These are phyloP conservation scores for Pseudogymnoascus sp. DNA, from an alignment of 2,329 filamentous ascomycete genomes.

Conservation along the genomic window DNA sequence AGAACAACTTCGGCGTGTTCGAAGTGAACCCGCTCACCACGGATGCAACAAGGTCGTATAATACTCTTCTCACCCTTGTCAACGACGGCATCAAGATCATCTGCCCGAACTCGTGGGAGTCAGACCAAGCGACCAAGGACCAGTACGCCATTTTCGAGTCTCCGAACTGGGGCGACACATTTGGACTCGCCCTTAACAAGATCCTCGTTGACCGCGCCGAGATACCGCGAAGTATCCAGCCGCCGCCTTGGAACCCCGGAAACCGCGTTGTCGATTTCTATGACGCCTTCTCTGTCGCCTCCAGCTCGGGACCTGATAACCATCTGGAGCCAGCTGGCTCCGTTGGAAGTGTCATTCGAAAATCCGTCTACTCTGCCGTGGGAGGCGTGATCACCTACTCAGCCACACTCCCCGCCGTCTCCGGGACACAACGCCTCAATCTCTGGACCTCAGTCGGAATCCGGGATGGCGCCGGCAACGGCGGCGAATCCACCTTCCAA, in stretches of 20 bases:
- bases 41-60: conserved; percentile 9
- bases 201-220: conserved; percentile 13
- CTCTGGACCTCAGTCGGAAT: conserved; percentile 16
- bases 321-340: conserved; percentile 12
- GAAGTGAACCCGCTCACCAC: conserved; percentile 14
- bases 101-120: conserved; percentile 16
- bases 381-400: conserved; percentile 11
- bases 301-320: conserved; percentile 11
- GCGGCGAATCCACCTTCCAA: conserved; percentile 14
- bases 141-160: conserved; percentile 15
- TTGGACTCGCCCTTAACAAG: conserved; percentile 12
- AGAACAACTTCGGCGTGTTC: conserved; percentile 14
- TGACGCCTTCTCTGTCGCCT: conserved; percentile 9
- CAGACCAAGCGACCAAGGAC: conserved; percentile 10
- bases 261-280: conserved; percentile 12
- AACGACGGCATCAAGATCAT: conserved; percentile 15
- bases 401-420: conserved; percentile 10
- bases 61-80: conserved; percentile 10
- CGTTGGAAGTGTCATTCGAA: conserved; percentile 12
- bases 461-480: conserved; percentile 14
- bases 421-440: conserved; percentile 11
- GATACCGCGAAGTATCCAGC: conserved; percentile 11
- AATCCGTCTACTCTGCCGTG: conserved; percentile 14
- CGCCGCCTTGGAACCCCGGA: conserved; percentile 14
- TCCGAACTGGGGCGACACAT: conserved; percentile 13